Percentiles rank a stretch among this genome's conserved stretches.
These are phyloP conservation scores for Bimuria novae-zelandiae DNA, from an alignment of 2,329 filamentous ascomycete genomes.

Conservation along the genomic window DNA sequence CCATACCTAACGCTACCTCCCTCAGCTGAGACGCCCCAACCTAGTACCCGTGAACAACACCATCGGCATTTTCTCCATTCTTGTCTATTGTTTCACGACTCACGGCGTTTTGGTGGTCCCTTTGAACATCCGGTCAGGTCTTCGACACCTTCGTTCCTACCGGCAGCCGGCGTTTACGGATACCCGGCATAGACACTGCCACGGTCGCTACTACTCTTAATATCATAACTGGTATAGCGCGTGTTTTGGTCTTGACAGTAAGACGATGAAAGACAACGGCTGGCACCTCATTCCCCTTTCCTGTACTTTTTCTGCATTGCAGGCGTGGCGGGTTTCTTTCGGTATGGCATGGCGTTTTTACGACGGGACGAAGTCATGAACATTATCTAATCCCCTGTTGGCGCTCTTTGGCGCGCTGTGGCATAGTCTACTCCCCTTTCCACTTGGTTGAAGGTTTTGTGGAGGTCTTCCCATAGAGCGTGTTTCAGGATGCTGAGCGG, in stretches of 20 bases:
- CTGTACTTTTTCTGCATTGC: slow-evolving; percentile 41
- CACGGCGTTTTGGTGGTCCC: slow-evolving; percentile 37
- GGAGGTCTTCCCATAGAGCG: not conserved
- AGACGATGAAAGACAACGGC: not conserved
- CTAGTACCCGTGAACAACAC: slow-evolving; percentile 12
- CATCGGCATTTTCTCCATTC: slow-evolving; percentile 41
- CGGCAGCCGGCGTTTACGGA: slow-evolving; percentile 27
- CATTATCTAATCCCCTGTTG: slow-evolving; percentile 27
- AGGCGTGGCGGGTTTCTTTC: slow-evolving; percentile 29
- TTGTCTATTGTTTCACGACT: slow-evolving; percentile 46
- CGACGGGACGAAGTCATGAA: slow-evolving; percentile 46
- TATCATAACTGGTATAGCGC: slow-evolving; percentile 6
- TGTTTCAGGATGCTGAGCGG: not conserved
- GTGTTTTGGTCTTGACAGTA: slow-evolving; percentile 4
- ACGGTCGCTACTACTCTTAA: slow-evolving; percentile 5
- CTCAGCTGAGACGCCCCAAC: slow-evolving; percentile 13
- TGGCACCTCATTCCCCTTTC: slow-evolving; percentile 14
- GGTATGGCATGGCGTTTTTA: slow-evolving; percentile 25
- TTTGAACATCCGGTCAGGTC: slow-evolving; percentile 25
- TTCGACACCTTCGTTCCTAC: slow-evolving; percentile 25
- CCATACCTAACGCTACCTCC: slow-evolving; percentile 16
- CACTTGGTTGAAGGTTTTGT: not conserved
- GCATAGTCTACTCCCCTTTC: slow-evolving; percentile 2
- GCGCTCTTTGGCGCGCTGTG: not conserved
- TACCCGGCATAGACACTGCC: slow-evolving; percentile 26